These are phyloP conservation scores for Penicillium sp. DNA, from an alignment of 2,329 filamentous ascomycete genomes.

Conservation along the genomic window DNA sequence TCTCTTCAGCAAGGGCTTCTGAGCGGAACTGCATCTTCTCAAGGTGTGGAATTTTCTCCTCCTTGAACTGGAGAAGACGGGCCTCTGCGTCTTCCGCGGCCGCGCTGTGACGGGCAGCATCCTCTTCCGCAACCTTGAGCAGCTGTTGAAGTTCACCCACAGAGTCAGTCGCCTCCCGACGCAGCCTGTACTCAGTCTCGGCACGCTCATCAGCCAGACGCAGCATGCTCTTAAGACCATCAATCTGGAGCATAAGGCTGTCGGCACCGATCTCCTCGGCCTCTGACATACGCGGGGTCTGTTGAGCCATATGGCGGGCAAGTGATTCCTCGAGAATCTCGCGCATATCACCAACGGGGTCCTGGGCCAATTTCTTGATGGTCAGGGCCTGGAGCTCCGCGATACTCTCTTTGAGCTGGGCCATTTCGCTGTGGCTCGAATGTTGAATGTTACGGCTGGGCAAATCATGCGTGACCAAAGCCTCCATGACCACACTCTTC, in stretches of 20 bases:
- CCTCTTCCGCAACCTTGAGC: conserved; percentile 66
- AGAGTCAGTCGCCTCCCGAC: conserved; percentile 71
- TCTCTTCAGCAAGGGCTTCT: conserved; percentile 68
- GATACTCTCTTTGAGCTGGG: conserved; percentile 43
- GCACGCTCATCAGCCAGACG: conserved; percentile 63
- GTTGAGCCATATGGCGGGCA: conserved; percentile 57
- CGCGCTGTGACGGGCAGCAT: conserved; percentile 50
- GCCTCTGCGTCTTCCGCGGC: conserved; percentile 66
- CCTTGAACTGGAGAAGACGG: conserved; percentile 63
- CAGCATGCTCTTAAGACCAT: conserved; percentile 70
- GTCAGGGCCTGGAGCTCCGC: conserved; percentile 45
- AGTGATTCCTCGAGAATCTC: conserved; percentile 66
- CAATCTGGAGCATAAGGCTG: conserved; percentile 58
- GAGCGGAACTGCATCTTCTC: conserved; percentile 66
- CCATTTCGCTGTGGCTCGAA: conserved; percentile 38
- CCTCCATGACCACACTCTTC: conserved; percentile 65
- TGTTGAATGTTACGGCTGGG: conserved; percentile 30
- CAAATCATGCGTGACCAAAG: conserved; percentile 55
- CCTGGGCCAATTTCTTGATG: conserved; percentile 37
- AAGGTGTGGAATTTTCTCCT: conserved; percentile 70
- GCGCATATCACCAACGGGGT: conserved; percentile 56
- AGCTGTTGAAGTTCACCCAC: conserved; percentile 72
- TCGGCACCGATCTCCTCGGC: conserved; percentile 55
- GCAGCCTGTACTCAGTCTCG: conserved; percentile 64
- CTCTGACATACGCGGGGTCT: conserved; percentile 53